A percentile compares a stretch with the other conserved stretches of the same genome.
Conservation (phyloP, 768 basidiomycete species). For the Lactarius deliciosus region DNA sequence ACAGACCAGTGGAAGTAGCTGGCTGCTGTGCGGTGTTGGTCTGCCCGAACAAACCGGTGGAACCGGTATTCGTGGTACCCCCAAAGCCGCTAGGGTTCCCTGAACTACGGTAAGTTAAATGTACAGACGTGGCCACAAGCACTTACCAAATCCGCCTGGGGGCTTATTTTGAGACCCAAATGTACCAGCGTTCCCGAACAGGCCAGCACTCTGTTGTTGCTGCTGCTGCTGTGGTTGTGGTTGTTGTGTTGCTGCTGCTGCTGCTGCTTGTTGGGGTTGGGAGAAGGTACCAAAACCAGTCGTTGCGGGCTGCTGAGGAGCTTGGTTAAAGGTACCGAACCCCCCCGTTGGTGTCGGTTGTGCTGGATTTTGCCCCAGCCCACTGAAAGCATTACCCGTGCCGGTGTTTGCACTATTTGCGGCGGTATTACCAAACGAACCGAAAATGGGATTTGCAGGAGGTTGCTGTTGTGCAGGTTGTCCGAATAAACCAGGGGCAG, state of each 20-base stretch:
- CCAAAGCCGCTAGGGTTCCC: slow-evolving; percentile 25
- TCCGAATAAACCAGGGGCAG: slow-evolving; percentile 35
- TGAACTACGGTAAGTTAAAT: slow-evolving; percentile 15
- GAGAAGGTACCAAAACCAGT: slow-evolving; percentile 39
- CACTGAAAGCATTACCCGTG: slow-evolving; percentile 35
- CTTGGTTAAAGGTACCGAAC: slow-evolving; percentile 34
- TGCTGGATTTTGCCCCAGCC: slow-evolving; percentile 30
- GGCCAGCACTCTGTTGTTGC: slow-evolving; percentile 27
- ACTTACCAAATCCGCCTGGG: slow-evolving; percentile 30
- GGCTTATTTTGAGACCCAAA: slow-evolving; percentile 39
- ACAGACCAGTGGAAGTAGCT: slow-evolving; percentile 34
- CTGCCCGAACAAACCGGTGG: slow-evolving; percentile 34
- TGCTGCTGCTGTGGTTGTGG: neutral
- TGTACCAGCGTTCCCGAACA: slow-evolving; percentile 35
- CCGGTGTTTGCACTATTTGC: slow-evolving; percentile 31
- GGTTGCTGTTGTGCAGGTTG: slow-evolving; percentile 35
- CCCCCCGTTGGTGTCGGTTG: slow-evolving; percentile 29
- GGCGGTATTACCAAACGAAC: slow-evolving; percentile 33
- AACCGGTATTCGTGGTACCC: slow-evolving; percentile 19
- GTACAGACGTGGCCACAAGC: neutral
- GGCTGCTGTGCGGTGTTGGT: slow-evolving; percentile 36
- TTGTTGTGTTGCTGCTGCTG: slow-evolving; percentile 1
- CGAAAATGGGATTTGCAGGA: slow-evolving; percentile 34
- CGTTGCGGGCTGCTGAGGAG: slow-evolving; percentile 34
- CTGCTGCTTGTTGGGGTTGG: slow-evolving; percentile 27